These are phyloP conservation scores for Trichomonas vaginalis DNA, from an alignment of 208 protist species.

Conservation along the genomic window DNA sequence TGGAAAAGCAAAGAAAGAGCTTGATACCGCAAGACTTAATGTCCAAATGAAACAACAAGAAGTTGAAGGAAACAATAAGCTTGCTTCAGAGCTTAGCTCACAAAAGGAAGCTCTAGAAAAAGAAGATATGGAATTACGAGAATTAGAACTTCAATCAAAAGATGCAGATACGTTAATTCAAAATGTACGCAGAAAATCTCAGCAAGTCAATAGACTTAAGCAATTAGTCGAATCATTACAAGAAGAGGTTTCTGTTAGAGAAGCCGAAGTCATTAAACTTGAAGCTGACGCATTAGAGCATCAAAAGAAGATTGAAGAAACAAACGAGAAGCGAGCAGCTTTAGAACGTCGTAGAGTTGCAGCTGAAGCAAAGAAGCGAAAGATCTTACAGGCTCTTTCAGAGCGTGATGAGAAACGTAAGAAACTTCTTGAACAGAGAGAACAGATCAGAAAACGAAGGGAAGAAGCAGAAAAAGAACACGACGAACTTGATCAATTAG, in stretches of 20 bases:
- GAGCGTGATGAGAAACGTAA: background rate
- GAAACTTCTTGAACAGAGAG: background rate
- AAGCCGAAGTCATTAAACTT: background rate
- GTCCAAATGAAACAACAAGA: background rate
- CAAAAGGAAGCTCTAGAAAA: background rate
- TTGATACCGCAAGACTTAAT: background rate
- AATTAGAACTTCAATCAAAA: background rate
- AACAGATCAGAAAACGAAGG: background rate
- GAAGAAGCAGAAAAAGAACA: background rate
- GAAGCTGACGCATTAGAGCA: background rate
- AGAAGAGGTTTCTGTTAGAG: background rate
- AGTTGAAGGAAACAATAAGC: background rate
- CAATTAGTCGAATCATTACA: background rate
- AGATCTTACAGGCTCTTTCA: background rate
- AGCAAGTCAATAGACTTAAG: background rate
- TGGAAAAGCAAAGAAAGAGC: background rate
- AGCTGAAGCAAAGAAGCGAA: background rate
- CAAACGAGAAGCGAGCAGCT: background rate
- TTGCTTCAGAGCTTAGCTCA: background rate
- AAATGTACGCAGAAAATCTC: background rate
- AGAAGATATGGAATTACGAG: background rate
- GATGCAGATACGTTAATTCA: background rate
- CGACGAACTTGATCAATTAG: background rate
- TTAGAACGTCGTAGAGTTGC: background rate
- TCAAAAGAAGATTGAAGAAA: conserved; percentile 15